Base-by-base conservation (phyloP, 1,139 yeast species). In the Scheffersomyces lignicola region DNA sequence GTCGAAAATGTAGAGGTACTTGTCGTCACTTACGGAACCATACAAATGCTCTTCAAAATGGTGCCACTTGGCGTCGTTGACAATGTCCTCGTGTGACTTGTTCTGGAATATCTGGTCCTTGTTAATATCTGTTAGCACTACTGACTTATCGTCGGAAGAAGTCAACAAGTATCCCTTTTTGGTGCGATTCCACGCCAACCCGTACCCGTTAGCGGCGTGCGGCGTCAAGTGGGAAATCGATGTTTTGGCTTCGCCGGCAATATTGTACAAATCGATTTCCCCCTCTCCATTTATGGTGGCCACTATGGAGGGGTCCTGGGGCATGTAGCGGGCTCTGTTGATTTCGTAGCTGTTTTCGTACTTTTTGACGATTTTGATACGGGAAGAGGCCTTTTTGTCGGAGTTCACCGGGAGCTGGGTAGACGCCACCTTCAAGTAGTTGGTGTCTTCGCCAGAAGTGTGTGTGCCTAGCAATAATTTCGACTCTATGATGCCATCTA, bases 211-310 rank as follows among this genome's bases (percentile, higher is more conserved):
- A 12, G 69, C 78, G 2, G 60, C 57, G 50, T 83, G 92, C 29
- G 78, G 80, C n/a, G 62, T 55, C 34, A 80, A 59, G 37, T 59
- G 69, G 17, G 51, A 47, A 8, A 49, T 40, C 31, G 48, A 50
- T 35, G 33, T 51, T 32, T 48, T 51, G 6, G 35, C 36, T 15
- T 36, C 36, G 11, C 49, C 58, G 54, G 35, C 76, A 22, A 60
- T 66, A 44, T 81, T 75, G 57, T 84, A 87, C n/a, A 90, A 57
- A 44, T 70, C 80, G 1, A 84, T 78, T 32, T 74, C 78, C 16
- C 98, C 97, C 3, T 61, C 58, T 1, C 90, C 95, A 43, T 84
- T 80, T 45, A 89, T 81, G 0, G 96, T 80, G 3, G 95, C 92
- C 10, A 89, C 74, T 0, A 78, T 57, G 29, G 68, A 72, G 3